Conservation (phyloP, 2,329 filamentous ascomycete species). For the Parastagonospora avenae region DNA sequence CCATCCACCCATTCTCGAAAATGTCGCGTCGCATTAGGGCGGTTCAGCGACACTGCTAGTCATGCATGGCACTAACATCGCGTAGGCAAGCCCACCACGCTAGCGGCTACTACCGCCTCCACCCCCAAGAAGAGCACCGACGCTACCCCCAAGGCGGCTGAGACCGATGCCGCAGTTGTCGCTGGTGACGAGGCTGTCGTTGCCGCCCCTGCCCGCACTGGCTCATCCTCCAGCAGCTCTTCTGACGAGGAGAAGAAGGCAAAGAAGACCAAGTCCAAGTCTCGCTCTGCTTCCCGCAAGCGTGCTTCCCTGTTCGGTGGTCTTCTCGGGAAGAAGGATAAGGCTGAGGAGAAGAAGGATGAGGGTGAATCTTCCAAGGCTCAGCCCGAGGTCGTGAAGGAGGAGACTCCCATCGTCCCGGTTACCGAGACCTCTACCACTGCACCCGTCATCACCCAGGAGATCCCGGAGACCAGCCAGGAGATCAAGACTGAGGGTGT, state of each 20-base stretch:
- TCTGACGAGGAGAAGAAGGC: constrained; percentile 55
- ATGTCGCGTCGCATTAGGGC: constrained; percentile 25
- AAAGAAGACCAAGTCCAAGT: constrained; percentile 59
- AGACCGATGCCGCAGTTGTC: constrained; percentile 33
- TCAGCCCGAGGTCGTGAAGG: constrained; percentile 35
- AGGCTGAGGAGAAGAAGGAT: constrained; percentile 50
- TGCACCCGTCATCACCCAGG: constrained; percentile 42
- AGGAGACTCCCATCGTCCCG: constrained; percentile 34
- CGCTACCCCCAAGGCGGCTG: constrained; percentile 47
- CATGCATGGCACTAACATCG: constrained; percentile 43
- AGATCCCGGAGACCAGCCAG: constrained; percentile 32
- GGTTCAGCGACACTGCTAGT: constrained; percentile 35
- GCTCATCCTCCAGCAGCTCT: constrained; percentile 48
- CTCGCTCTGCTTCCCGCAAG: constrained; percentile 65
- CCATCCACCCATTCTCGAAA: constrained; percentile 4
- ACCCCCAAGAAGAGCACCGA: constrained; percentile 56
- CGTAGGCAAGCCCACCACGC: constrained; percentile 47
- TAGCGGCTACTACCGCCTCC: constrained; percentile 49
- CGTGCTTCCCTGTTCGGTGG: constrained; percentile 63
- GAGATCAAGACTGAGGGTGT: constrained; percentile 52
- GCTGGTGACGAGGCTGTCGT: constrained; percentile 20
- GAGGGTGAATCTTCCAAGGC: constrained; percentile 43
- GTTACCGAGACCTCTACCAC: constrained; percentile 41
- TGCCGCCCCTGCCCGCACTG: constrained; percentile 42
- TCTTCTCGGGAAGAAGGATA: constrained; percentile 66